Percentiles rank a stretch among this genome's conserved stretches.
These are phyloP conservation scores for Colletotrichum noveboracense DNA, from an alignment of 2,329 filamentous ascomycete genomes.

Conservation along the genomic window DNA sequence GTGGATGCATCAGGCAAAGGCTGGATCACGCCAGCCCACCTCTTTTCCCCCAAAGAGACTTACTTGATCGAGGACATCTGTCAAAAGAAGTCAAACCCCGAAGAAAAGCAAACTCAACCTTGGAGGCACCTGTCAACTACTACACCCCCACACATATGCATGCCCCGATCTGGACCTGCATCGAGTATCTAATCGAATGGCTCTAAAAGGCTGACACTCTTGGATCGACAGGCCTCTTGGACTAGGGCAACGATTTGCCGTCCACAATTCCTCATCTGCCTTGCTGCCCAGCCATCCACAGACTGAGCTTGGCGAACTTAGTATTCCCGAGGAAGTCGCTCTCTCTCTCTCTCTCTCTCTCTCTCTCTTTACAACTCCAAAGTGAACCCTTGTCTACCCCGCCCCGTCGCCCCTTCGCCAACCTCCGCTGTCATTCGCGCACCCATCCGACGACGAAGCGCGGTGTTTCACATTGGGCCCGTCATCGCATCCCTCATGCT, in stretches of 20 bases:
- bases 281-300: neutral
- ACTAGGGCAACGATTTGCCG: neutral
- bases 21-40: too few species aligned
- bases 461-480: constrained; percentile 2
- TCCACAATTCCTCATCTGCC: neutral
- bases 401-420: neutral
- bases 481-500: constrained; percentile 8
- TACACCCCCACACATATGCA: neutral
- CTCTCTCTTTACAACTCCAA: neutral
- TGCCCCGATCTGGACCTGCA: neutral
- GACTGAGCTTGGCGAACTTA: neutral
- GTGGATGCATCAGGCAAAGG: too few species aligned
- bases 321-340: neutral
- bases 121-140: neutral
- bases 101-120: neutral
- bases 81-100: neutral
- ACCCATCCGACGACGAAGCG: neutral
- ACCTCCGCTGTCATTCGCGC: neutral
- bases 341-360: too few species aligned
- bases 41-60: too few species aligned
- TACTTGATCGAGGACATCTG: neutral
- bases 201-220: neutral
- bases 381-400: neutral
- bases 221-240: neutral
- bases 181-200: neutral